Evolutionary conservation across 805 yeast genomes (phyloP).

Genomic region (Candida quercuum): DNA sequence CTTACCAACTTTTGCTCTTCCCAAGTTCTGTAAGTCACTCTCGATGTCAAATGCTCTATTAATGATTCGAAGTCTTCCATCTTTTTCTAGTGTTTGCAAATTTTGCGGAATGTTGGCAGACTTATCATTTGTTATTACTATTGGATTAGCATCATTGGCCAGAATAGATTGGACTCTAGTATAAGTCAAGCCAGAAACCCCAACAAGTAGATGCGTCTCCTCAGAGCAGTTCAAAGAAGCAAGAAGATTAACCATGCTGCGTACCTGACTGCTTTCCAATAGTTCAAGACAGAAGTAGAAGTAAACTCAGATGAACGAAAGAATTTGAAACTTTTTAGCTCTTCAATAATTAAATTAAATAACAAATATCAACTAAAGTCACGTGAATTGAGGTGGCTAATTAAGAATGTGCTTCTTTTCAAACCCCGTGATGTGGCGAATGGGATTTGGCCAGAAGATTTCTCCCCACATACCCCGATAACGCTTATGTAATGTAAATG

Average conservation of each 20-base stretch:
- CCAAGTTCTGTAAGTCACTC: constrained; percentile 46
- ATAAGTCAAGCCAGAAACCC: constrained; percentile 40
- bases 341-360: background rate
- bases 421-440: background rate
- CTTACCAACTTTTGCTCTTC: constrained; percentile 54
- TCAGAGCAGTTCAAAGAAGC: constrained; percentile 33
- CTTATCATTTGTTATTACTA: constrained; percentile 35
- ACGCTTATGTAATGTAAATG: too few relatives aligned
- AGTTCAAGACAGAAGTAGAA: too few relatives aligned
- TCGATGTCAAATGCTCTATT: constrained; percentile 30
- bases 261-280: too few relatives aligned
- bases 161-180: constrained; percentile 43
- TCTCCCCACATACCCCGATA: too few relatives aligned
- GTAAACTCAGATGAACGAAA: background rate
- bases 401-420: too few relatives aligned
- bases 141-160: constrained; percentile 51
- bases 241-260: constrained; percentile 8
- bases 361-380: constrained; percentile 2
- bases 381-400: constrained; percentile 4
- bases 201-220: constrained; percentile 56
- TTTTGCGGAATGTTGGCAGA: constrained; percentile 21
- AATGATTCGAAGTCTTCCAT: constrained; percentile 25
- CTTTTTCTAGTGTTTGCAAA: constrained; percentile 22
- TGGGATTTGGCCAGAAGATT: too few relatives aligned
- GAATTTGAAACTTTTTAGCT: background rate